phyloP scores from a whole-genome alignment of 345 rosid species.

The Bruguiera parviflora region DNA sequence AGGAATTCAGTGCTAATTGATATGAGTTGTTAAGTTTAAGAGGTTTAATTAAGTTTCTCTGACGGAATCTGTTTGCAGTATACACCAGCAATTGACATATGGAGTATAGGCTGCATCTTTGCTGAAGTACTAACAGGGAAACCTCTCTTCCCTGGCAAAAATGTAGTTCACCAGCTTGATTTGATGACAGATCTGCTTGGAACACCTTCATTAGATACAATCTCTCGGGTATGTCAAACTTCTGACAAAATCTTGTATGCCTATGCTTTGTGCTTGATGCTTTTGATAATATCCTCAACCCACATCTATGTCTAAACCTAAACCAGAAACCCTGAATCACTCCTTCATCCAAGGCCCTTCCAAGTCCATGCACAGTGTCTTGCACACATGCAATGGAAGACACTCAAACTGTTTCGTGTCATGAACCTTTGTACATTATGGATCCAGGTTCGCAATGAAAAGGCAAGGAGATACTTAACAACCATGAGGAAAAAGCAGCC shows the following conservation, averaged over 20 bases:
- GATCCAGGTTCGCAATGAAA: constrained; percentile 80
- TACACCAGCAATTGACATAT: constrained; percentile 93
- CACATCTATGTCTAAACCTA: too few species aligned
- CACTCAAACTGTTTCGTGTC: neutral
- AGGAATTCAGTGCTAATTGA: neutral
- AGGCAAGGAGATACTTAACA: constrained; percentile 86
- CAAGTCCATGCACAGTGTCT: neutral
- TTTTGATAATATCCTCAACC: neutral
- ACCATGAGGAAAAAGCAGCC: constrained; percentile 94
- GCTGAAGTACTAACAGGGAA: constrained; percentile 87
- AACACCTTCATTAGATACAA: constrained; percentile 84
- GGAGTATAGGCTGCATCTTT: constrained; percentile 98
- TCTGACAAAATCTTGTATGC: neutral
- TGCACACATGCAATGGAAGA: neutral
- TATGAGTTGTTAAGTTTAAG: neutral
- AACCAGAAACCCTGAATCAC: too few species aligned
- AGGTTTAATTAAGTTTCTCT: neutral
- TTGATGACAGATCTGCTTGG: constrained; percentile 96
- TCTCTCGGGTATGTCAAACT: constrained; percentile 54
- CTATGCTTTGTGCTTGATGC: neutral
- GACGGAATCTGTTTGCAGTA: constrained; percentile 51
- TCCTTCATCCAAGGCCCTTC: neutral
- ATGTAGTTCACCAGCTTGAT: constrained; percentile 92
- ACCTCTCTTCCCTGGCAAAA: constrained; percentile 92
- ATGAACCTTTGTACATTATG: neutral